These are phyloP conservation scores for Starmerella khaoyaiensis DNA, from an alignment of 805 yeast genomes.

Conservation along the genomic window DNA sequence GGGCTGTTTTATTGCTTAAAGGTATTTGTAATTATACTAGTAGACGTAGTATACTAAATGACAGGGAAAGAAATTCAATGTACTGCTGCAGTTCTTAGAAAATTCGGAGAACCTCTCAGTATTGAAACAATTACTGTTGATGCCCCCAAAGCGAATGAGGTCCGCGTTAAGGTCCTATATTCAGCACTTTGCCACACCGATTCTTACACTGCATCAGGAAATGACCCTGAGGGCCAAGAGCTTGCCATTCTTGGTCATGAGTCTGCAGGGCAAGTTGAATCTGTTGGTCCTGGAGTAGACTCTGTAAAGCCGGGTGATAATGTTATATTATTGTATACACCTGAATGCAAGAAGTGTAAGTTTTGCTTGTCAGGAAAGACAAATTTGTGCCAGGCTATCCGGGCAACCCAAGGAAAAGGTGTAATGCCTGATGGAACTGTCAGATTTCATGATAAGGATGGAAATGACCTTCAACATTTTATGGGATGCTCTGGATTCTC, in stretches of 20 bases:
- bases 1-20: too few relatives aligned
- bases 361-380: conserved; percentile 93
- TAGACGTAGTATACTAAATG: too few relatives aligned
- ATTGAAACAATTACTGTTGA: conserved; percentile 82
- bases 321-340: conserved; percentile 88
- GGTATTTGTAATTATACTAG: too few relatives aligned
- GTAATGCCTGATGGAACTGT: conserved; percentile 97
- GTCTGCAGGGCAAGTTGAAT: conserved; percentile 94
- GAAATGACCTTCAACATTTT: conserved; percentile 74
- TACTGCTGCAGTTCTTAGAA: conserved; percentile 97
- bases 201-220: conserved; percentile 88
- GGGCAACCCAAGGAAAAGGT: conserved; percentile 97
- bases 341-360: conserved; percentile 91
- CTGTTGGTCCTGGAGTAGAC: conserved; percentile 88
- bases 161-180: conserved; percentile 71
- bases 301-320: conserved; percentile 85
- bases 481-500: conserved; percentile 98
- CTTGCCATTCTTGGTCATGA: conserved; percentile 94
- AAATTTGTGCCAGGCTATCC: conserved; percentile 85
- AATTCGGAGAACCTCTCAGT: conserved; percentile 59
- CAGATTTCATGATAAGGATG: conserved; percentile 58
- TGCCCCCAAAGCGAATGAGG: conserved; percentile 96
- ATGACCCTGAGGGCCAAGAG: conserved; percentile 92
- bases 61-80: conserved; percentile 46
- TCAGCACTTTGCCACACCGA: conserved; percentile 99